Percentiles rank a stretch among this genome's conserved stretches.
Evolutionary conservation across 805 yeast species (phyloP).

Genomic region (Wickerhamomyces pijperi): DNA sequence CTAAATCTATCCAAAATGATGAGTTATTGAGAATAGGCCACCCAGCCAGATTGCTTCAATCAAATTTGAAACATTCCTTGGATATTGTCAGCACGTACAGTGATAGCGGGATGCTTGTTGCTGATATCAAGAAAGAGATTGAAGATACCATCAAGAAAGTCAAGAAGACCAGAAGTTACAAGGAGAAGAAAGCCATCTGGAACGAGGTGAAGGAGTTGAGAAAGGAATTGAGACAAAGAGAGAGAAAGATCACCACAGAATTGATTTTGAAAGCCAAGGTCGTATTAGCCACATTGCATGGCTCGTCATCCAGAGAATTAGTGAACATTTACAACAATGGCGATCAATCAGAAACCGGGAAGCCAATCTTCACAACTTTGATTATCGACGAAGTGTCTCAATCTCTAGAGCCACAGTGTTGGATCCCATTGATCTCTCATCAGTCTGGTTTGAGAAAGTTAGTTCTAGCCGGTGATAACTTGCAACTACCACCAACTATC

Average conservation of each 20-base stretch:
- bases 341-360: conserved; percentile 14
- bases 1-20: conserved; percentile 10
- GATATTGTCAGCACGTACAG: conserved; percentile 56
- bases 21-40: conserved; percentile 80
- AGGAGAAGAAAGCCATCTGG: conserved; percentile 59
- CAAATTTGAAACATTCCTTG: conserved; percentile 59
- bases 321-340: conserved; percentile 30
- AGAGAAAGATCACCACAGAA: conserved; percentile 48
- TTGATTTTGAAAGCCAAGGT: conserved; percentile 53
- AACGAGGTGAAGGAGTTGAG: conserved; percentile 55
- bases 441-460: conserved; percentile 32
- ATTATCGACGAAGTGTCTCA: conserved; percentile 95
- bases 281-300: conserved; percentile 78
- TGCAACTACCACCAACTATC: conserved; percentile 85
- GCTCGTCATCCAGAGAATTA: conserved; percentile 67
- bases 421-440: conserved; percentile 81
- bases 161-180: conserved; percentile 50
- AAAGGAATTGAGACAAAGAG: conserved; percentile 59
- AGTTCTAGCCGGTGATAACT: conserved; percentile 86
- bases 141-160: conserved; percentile 42
- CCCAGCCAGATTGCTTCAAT: conserved; percentile 70
- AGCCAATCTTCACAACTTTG: conserved; percentile 55
- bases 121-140: conserved; percentile 65
- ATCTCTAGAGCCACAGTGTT: conserved; percentile 87
- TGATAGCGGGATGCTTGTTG: conserved; percentile 47